Percentiles rank a stretch among this genome's conserved stretches.
Evolutionary conservation across 345 rosid species (phyloP).

Genomic region (Citrus sp.): DNA sequence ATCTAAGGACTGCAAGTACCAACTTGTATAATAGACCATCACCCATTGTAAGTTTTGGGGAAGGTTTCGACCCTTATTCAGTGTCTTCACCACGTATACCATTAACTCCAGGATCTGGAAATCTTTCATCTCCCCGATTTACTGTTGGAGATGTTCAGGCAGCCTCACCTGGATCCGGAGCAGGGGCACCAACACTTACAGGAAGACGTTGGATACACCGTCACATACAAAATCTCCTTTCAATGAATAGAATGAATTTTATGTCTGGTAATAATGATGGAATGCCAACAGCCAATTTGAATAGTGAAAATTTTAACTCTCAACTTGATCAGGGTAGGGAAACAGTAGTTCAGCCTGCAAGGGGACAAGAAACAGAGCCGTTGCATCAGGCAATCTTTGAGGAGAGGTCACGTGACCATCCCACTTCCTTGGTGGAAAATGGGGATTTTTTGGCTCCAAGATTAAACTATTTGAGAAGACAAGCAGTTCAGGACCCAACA

Average conservation of each 20-base stretch:
- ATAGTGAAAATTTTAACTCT: slow-evolving; percentile 34
- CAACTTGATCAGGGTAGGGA: slow-evolving; percentile 46
- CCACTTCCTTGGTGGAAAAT: slow-evolving; percentile 36
- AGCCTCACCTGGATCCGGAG: slow-evolving; percentile 61
- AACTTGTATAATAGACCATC: slow-evolving; percentile 48
- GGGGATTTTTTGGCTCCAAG: slow-evolving; percentile 36
- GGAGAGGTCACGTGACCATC: slow-evolving; percentile 39
- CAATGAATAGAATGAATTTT: slow-evolving; percentile 43
- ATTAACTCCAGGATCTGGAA: slow-evolving; percentile 41
- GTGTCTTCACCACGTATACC: slow-evolving; percentile 52
- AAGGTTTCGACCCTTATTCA: slow-evolving; percentile 42
- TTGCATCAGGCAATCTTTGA: slow-evolving; percentile 30
- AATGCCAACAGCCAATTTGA: slow-evolving; percentile 35
- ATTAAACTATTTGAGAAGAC: slow-evolving; percentile 43
- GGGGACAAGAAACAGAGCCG: slow-evolving; percentile 32
- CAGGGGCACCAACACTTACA: slow-evolving; percentile 73
- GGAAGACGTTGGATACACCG: slow-evolving; percentile 84
- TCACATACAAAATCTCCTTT: slow-evolving; percentile 69
- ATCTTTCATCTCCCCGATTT: slow-evolving; percentile 67
- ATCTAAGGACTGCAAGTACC: slow-evolving; percentile 42
- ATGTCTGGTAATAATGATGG: slow-evolving; percentile 48
- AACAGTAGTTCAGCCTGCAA: slow-evolving; percentile 35
- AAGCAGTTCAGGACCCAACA: slow-evolving; percentile 32
- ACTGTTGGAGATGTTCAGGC: slow-evolving; percentile 44
- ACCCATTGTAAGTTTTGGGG: slow-evolving; percentile 42